phyloP scores from a whole-genome alignment of 441 rosid genomes.

The Cnidoscolus chayamansa region DNA sequence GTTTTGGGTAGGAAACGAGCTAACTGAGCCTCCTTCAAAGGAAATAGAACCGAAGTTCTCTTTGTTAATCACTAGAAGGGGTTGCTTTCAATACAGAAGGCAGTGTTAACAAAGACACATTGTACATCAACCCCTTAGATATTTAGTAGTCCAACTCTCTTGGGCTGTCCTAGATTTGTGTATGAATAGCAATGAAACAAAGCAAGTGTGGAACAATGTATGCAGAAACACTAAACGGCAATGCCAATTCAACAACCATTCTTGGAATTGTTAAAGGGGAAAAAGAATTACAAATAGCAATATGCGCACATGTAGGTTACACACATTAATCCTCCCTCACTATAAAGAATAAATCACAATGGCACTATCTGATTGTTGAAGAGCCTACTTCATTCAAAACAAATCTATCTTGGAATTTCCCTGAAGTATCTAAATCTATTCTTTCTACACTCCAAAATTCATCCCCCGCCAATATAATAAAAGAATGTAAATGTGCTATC shows the following conservation, averaged over 20 bases:
- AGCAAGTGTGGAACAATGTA: slow-evolving; percentile 25
- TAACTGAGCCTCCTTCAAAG: no score
- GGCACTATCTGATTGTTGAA: neutral
- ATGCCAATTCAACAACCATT: no score
- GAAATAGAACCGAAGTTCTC: no score
- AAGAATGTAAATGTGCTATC: slow-evolving; percentile 23
- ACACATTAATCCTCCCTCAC: no score
- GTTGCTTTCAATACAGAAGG: slow-evolving; percentile 23
- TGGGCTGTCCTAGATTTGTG: slow-evolving; percentile 10
- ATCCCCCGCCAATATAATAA: slow-evolving; percentile 24
- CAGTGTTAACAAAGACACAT: no score
- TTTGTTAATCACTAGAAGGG: no score
- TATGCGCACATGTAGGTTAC: no score
- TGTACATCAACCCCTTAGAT: slow-evolving; percentile 24
- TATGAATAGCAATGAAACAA: slow-evolving; percentile 29
- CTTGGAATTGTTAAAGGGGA: no score
- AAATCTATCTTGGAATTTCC: neutral
- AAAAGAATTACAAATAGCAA: no score
- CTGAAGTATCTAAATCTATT: neutral
- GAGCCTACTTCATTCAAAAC: neutral
- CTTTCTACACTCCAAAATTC: slow-evolving; percentile 19
- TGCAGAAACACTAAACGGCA: slow-evolving; percentile 25
- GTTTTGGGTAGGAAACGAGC: no score
- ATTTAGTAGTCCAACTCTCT: slow-evolving; percentile 38
- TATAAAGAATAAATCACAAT: neutral